phyloP scores from a whole-genome alignment of 1,139 yeast species.

The Blastobotrys niveus region DNA sequence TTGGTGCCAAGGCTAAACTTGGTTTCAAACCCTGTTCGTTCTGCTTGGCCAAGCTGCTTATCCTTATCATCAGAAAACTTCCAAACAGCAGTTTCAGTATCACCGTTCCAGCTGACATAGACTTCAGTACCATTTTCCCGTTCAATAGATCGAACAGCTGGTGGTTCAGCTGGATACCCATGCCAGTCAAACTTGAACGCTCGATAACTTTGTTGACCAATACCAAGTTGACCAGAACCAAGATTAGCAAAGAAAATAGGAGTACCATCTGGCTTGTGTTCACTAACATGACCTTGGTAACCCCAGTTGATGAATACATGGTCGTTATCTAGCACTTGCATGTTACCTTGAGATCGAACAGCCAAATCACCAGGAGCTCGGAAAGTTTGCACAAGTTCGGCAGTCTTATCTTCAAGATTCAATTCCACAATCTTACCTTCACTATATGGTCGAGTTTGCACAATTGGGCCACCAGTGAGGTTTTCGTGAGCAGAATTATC shows the following conservation, averaged over 20 bases:
- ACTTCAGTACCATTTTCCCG: not conserved
- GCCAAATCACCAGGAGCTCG: not conserved
- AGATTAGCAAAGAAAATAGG: conserved; percentile 35
- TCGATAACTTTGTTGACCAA: conserved; percentile 1
- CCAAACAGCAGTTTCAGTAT: not conserved
- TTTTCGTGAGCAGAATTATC: conserved; percentile 6
- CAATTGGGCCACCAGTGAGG: not conserved
- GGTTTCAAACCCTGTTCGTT: conserved; percentile 1
- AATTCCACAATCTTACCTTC: conserved; percentile 10
- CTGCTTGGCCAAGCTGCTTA: not conserved
- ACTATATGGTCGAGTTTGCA: not conserved
- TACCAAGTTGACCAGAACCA: not conserved
- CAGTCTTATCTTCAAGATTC: not conserved
- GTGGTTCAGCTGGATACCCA: conserved; percentile 2
- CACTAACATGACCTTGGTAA: conserved; percentile 39
- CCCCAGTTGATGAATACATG: conserved; percentile 43
- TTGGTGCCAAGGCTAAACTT: not conserved
- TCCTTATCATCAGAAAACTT: not conserved
- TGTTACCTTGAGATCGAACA: conserved; percentile 36
- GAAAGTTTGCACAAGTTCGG: not conserved
- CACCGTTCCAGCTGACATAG: conserved; percentile 12
- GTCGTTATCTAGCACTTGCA: conserved; percentile 37
- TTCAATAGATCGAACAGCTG: not conserved
- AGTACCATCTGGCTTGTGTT: conserved; percentile 32
- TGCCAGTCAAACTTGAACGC: conserved; percentile 7